Evolutionary conservation across 2,329 filamentous ascomycete genomes (phyloP).

Genomic region (Aspergillus sp.): DNA sequence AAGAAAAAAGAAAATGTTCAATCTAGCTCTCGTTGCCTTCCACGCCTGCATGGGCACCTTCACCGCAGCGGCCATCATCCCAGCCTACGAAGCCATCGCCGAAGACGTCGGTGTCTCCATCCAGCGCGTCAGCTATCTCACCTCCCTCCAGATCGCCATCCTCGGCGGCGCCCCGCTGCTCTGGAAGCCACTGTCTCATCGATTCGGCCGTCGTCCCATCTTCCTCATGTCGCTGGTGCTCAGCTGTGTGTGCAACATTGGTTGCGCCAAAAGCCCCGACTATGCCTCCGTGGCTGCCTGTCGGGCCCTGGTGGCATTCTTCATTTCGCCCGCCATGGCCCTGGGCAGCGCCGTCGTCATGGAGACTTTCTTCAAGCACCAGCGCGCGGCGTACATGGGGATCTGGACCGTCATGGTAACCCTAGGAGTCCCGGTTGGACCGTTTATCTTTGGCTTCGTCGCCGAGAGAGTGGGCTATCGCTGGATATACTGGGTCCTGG

Average conservation of each 20-base stretch:
- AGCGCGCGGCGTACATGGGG: slow-evolving; percentile 54
- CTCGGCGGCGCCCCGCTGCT: slow-evolving; percentile 56
- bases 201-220: slow-evolving; percentile 56
- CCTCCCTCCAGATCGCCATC: slow-evolving; percentile 56
- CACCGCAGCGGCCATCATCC: slow-evolving; percentile 43
- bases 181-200: slow-evolving; percentile 55
- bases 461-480: background rate
- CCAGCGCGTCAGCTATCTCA: slow-evolving; percentile 54
- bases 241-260: slow-evolving; percentile 53
- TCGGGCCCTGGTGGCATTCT: slow-evolving; percentile 44
- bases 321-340: slow-evolving; percentile 53
- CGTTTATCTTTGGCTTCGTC: slow-evolving; percentile 13
- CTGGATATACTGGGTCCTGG: slow-evolving; percentile 49
- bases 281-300: slow-evolving; percentile 55
- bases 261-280: slow-evolving; percentile 51
- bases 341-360: slow-evolving; percentile 58
- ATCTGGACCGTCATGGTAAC: slow-evolving; percentile 47
- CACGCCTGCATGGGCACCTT: slow-evolving; percentile 60
- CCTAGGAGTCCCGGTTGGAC: slow-evolving; percentile 18
- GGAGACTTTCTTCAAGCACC: slow-evolving; percentile 57
- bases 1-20: slow-evolving; percentile 44
- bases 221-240: slow-evolving; percentile 53
- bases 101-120: slow-evolving; percentile 51
- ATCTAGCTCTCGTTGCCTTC: slow-evolving; percentile 56
- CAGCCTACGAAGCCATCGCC: slow-evolving; percentile 55